These are phyloP conservation scores for Populus trichocarpa DNA, from an alignment of 441 rosid species.

Conservation along the genomic window DNA sequence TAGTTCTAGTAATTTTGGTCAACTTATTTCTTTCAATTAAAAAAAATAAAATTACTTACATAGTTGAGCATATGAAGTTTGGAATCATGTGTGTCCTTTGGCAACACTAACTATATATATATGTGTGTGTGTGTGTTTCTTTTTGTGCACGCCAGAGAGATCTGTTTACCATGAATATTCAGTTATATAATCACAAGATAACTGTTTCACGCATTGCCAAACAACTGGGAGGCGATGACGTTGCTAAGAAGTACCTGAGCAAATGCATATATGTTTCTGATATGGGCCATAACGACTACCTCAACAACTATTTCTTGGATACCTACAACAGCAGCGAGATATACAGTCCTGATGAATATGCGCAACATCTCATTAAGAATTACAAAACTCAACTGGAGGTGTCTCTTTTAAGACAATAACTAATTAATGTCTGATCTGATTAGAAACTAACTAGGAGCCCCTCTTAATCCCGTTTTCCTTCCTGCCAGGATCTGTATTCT, in stretches of 20 bases:
- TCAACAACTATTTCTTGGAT: neutral
- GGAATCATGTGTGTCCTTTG: neutral
- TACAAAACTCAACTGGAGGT: neutral
- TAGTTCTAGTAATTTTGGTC: neutral
- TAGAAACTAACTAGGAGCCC: neutral
- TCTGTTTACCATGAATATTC: neutral
- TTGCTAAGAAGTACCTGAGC: neutral
- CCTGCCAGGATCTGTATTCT: neutral
- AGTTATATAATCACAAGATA: neutral
- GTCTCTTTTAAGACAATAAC: neutral
- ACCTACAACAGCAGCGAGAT: neutral
- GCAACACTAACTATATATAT: neutral
- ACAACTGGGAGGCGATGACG: neutral
- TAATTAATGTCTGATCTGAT: neutral
- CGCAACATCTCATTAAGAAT: neutral
- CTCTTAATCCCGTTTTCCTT: neutral
- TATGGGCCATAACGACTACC: neutral
- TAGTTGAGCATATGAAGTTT: neutral
- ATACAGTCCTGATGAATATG: neutral
- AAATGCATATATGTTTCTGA: neutral
- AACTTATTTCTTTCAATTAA: neutral
- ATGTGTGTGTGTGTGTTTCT: too few species aligned
- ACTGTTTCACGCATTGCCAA: neutral
- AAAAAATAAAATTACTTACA: neutral
- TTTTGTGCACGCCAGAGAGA: neutral